Evolutionary conservation across 2,329 filamentous ascomycete genomes (phyloP), one percentile per base, ranked within the genome.

Genomic region (Penicillium verrucosum): DNA sequence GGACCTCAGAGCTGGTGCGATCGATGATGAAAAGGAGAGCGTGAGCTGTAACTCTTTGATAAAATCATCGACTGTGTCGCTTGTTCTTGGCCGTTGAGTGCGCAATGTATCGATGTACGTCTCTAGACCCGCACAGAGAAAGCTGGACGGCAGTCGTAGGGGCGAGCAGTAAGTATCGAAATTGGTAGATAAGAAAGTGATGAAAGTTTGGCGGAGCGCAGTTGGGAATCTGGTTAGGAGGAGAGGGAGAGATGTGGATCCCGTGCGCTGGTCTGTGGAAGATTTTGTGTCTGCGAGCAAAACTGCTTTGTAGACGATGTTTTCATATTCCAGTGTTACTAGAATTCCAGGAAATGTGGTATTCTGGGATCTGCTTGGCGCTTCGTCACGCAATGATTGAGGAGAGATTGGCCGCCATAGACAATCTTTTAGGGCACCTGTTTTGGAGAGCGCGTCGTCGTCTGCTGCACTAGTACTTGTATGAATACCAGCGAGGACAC

Each of bases 171-270:
- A 78, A 3, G 78, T 73, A 59, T 84, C 81, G 64, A 84, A 83
- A 55, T 72, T 77, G 1, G 77, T 71, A 5, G 74, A 69, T 14
- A 84, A 64, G 62, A 83, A 83, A 14, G 77, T 68, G 49, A 81
- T 66, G 51, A 83, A 76, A 2, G 74, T 73, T 37, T 81, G 78
- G 5, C 81, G 76, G 11, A 83, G 68, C 0, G 76, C 68, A 34
- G 73, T 78, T 2, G 81, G 81, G 65, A 82, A 77, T 57, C 79
- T 78, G 3, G 80, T 77, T 40, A 83, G 66, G 14, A 83, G 69
- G 14, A 83, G 66, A 0, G 81, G 81, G 4, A 83, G 73, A 16
- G 75, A 69, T 1, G 80, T 82, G 47, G 79, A 80, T 2, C 70
- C 60, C 5, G 71, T 67, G 21, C 62, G 60, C 11, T 56, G 53